These are phyloP conservation scores for Zychaea mexicana DNA, from an alignment of 371 early-diverging fungal genomes.

Conservation along the genomic window DNA sequence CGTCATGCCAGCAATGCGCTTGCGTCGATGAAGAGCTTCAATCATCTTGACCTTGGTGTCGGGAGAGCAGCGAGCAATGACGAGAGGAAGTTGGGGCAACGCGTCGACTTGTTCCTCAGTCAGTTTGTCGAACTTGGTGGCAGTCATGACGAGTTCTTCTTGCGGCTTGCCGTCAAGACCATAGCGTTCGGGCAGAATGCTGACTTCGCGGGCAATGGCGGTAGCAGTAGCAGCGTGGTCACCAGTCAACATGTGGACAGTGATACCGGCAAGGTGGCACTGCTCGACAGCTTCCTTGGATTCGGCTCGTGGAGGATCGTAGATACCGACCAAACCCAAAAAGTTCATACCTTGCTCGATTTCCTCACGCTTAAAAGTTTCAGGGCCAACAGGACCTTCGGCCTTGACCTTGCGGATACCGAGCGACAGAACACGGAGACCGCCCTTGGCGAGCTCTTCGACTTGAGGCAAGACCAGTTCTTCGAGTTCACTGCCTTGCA, in stretches of 20 bases:
- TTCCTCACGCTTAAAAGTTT: constrained; percentile 59
- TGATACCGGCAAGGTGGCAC: constrained; percentile 91
- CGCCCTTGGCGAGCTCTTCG: constrained; percentile 64
- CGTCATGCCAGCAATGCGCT: constrained; percentile 77
- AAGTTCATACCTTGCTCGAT: constrained; percentile 81
- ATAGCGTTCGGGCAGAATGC: constrained; percentile 71
- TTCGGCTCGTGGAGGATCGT: constrained; percentile 90
- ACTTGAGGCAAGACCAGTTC: constrained; percentile 55
- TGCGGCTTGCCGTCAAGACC: constrained; percentile 26
- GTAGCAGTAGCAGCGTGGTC: constrained; percentile 93
- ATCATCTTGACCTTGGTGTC: constrained; percentile 98
- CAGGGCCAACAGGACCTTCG: constrained; percentile 32
- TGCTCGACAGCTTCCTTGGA: constrained; percentile 78
- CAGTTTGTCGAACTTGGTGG: constrained; percentile 81
- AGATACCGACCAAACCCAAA: constrained; percentile 92
- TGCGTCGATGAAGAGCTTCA: constrained; percentile 85
- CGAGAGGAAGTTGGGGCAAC: constrained; percentile 81
- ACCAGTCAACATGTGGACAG: constrained; percentile 95
- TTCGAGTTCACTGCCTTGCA: constrained; percentile 51
- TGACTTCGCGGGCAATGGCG: constrained; percentile 92
- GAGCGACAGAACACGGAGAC: constrained; percentile 65
- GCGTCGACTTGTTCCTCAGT: constrained; percentile 80
- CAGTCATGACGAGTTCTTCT: constrained; percentile 75
- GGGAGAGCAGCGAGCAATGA: constrained; percentile 94
- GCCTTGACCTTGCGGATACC: constrained; percentile 57